Evolutionary conservation across 148 eudicot species (phyloP).

Genomic region (Drosera capensis): DNA sequence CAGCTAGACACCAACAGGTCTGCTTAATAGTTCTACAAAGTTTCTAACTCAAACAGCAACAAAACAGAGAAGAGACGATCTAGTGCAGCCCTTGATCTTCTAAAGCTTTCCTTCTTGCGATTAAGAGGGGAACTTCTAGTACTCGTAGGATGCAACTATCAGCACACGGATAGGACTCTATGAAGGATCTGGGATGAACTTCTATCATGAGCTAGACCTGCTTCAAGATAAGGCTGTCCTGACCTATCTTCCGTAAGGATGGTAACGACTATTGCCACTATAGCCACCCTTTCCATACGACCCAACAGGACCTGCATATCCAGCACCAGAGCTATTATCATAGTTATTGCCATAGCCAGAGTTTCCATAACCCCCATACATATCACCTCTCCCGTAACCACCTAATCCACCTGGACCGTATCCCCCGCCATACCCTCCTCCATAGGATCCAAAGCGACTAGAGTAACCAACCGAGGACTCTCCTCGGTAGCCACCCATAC

Average conservation of each 20-base stretch:
- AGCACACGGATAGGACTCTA: constrained; percentile 15
- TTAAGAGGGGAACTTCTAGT: constrained; percentile 21
- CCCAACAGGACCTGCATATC: constrained; percentile 39
- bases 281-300: constrained; percentile 44
- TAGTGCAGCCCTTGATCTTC: constrained; percentile 13
- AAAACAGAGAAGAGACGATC: background rate
- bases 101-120: constrained; percentile 14
- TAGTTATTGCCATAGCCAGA: constrained; percentile 29
- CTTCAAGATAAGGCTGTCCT: constrained; percentile 6
- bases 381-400: constrained; percentile 33
- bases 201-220: constrained; percentile 33
- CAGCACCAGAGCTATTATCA: constrained; percentile 28
- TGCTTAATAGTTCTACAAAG: background rate
- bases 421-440: constrained; percentile 46
- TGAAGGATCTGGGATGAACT: constrained; percentile 21
- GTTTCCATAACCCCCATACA: constrained; percentile 35
- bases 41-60: background rate
- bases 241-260: constrained; percentile 61
- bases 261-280: constrained; percentile 55
- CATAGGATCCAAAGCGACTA: constrained; percentile 50
- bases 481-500: constrained; percentile 45
- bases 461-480: constrained; percentile 45
- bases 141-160: constrained; percentile 22
- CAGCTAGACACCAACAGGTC: background rate
- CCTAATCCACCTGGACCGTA: constrained; percentile 34